These are phyloP conservation scores for Apiotrichum gamsii DNA, from an alignment of 1,284 basidiomycete genomes.

Conservation along the genomic window DNA sequence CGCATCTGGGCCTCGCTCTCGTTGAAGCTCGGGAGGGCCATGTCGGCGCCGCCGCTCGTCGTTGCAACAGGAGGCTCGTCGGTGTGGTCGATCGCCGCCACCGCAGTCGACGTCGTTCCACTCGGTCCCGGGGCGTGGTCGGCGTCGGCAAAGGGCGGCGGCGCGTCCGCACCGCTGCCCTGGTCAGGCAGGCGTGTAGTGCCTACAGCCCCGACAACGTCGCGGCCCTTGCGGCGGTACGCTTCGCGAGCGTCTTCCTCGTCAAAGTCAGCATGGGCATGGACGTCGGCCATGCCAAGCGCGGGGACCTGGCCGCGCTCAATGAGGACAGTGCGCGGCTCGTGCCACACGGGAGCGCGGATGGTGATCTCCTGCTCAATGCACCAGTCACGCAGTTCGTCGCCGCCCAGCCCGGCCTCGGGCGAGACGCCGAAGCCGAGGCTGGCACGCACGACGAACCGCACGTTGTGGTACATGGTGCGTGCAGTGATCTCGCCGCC, in stretches of 20 bases:
- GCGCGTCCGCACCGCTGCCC: slow-evolving; percentile 6
- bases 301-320: slow-evolving; percentile 24
- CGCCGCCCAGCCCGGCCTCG: slow-evolving; percentile 9
- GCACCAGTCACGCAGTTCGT: slow-evolving; percentile 21
- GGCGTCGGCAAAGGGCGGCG: slow-evolving; percentile 43
- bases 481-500: slow-evolving; percentile 39
- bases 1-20: slow-evolving; percentile 39
- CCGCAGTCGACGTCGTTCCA: slow-evolving; percentile 4
- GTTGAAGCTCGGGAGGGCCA: slow-evolving; percentile 33
- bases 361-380: slow-evolving; percentile 30
- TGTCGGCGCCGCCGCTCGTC: background rate
- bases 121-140: slow-evolving; percentile 11
- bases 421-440: slow-evolving; percentile 34
- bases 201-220: slow-evolving; percentile 40
- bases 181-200: slow-evolving; percentile 18
- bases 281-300: slow-evolving; percentile 4
- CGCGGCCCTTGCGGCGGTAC: slow-evolving; percentile 44
- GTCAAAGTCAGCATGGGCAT: background rate
- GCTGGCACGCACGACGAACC: slow-evolving; percentile 37
- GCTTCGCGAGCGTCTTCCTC: slow-evolving; percentile 38
- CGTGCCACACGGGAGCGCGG: slow-evolving; percentile 32
- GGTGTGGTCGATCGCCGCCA: no score
- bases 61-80: no score
- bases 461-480: slow-evolving; percentile 34
- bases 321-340: slow-evolving; percentile 30